A percentile compares a stretch with the other conserved stretches of the same genome.
phyloP scores from a whole-genome alignment of 2,329 filamentous ascomycete species.

The Rutstroemia sp. region DNA sequence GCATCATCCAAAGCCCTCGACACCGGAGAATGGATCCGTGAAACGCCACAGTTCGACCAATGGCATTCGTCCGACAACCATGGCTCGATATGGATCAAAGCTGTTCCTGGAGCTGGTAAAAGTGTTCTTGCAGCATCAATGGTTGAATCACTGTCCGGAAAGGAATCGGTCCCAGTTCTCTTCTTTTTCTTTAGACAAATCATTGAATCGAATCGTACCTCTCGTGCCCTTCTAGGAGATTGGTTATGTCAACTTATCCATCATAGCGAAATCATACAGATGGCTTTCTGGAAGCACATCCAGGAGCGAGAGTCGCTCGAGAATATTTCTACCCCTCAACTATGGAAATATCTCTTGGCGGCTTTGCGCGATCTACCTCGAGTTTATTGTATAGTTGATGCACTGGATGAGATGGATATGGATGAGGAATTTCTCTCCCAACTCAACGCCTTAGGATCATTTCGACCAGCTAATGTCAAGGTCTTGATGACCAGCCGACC shows the following conservation, averaged over 20 bases:
- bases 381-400: constrained; percentile 41
- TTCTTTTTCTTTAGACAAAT: constrained; percentile 35
- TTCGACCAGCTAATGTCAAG: constrained; percentile 31
- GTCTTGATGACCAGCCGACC: constrained; percentile 39
- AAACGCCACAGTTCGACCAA: constrained; percentile 14
- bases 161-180: constrained; percentile 21
- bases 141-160: not conserved
- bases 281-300: not conserved
- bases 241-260: constrained; percentile 29
- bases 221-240: constrained; percentile 27
- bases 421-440: constrained; percentile 31
- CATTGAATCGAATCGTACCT: constrained; percentile 27
- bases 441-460: constrained; percentile 30
- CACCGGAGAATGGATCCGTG: constrained; percentile 18
- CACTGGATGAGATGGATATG: constrained; percentile 41
- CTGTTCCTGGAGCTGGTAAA: constrained; percentile 39
- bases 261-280: constrained; percentile 12
- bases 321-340: constrained; percentile 10
- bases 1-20: constrained; percentile 12
- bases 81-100: constrained; percentile 40
- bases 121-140: constrained; percentile 32
- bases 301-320: constrained; percentile 3
- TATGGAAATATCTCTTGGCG: constrained; percentile 28
- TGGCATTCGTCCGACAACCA: constrained; percentile 21
- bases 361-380: constrained; percentile 12